Evolutionary conservation across 1,139 yeast genomes (phyloP).

Genomic region (Debaryomyces nepalensis): DNA sequence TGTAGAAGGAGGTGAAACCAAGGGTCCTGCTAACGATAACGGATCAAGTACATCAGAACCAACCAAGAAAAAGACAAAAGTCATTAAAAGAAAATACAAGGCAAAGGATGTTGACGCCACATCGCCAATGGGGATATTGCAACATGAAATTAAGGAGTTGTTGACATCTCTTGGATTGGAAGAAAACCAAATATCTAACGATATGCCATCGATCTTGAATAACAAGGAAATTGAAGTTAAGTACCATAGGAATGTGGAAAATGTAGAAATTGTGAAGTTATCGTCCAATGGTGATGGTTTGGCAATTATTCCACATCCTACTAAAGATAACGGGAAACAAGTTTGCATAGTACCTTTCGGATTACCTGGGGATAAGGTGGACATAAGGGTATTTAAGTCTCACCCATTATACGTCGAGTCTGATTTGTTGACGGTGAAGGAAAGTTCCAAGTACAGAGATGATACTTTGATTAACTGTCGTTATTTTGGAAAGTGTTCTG

Average conservation of each 20-base stretch:
- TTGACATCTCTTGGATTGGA: constrained; percentile 48
- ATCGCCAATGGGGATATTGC: constrained; percentile 79
- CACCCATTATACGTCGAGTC: constrained; percentile 77
- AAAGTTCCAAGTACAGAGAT: constrained; percentile 54
- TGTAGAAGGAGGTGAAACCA: constrained; percentile 4
- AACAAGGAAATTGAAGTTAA: constrained; percentile 52
- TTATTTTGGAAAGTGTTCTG: constrained; percentile 60
- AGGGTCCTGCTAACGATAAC: constrained; percentile 10
- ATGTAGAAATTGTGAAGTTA: constrained; percentile 61
- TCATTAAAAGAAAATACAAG: constrained; percentile 49
- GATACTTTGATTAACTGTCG: constrained; percentile 49
- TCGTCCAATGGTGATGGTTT: constrained; percentile 85
- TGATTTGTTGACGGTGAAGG: constrained; percentile 63
- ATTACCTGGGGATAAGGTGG: constrained; percentile 80
- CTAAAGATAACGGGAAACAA: constrained; percentile 42
- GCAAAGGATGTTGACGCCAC: constrained; percentile 72
- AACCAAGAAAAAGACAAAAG: constrained; percentile 34
- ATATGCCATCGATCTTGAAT: constrained; percentile 67
- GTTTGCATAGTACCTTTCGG: constrained; percentile 79
- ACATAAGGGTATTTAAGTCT: constrained; percentile 73
- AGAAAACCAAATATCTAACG: constrained; percentile 57
- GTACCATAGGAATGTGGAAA: constrained; percentile 62
- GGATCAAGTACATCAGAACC: constrained; percentile 6
- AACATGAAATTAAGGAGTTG: constrained; percentile 70
- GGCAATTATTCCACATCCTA: constrained; percentile 65